These are phyloP conservation scores for Schizonepeta tenuifolia DNA, from an alignment of 257 asterid species.

Conservation along the genomic window DNA sequence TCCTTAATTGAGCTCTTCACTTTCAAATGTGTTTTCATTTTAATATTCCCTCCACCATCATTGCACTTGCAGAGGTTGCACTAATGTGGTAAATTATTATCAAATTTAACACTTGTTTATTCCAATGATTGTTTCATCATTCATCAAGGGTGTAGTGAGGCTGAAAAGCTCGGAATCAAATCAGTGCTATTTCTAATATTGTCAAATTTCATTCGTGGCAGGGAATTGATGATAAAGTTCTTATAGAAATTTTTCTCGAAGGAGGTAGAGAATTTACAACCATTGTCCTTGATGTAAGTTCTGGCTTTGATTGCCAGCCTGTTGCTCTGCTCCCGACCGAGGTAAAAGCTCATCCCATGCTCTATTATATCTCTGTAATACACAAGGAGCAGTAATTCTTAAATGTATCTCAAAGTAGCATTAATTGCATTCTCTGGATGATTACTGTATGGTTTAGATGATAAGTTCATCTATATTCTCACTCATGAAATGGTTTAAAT, in stretches of 20 bases:
- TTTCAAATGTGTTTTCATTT: slow-evolving; percentile 8
- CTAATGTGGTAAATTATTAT: not conserved
- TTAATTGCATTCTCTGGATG: not conserved
- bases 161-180: slow-evolving; percentile 31
- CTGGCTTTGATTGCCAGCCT: slow-evolving; percentile 66
- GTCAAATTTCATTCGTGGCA: slow-evolving; percentile 35
- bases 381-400: not conserved
- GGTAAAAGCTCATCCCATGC: slow-evolving; percentile 44
- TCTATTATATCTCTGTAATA: slow-evolving; percentile 10
- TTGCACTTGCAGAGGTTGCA: slow-evolving; percentile 5
- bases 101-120: not conserved
- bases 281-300: slow-evolving; percentile 81
- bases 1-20: slow-evolving; percentile 26
- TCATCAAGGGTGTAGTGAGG: not conserved
- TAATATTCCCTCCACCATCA: slow-evolving; percentile 2
- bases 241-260: slow-evolving; percentile 81
- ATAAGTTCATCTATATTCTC: slow-evolving; percentile 14
- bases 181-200: slow-evolving; percentile 18
- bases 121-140: not conserved
- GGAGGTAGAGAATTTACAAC: slow-evolving; percentile 93
- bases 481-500: not conserved
- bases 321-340: slow-evolving; percentile 85
- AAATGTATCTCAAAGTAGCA: not conserved
- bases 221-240: slow-evolving; percentile 89
- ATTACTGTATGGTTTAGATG: not conserved